Percentiles rank a stretch among this genome's conserved stretches.
Conservation (phyloP, 192 early-diverging fungal species). For the Coemansia sp. region DNA sequence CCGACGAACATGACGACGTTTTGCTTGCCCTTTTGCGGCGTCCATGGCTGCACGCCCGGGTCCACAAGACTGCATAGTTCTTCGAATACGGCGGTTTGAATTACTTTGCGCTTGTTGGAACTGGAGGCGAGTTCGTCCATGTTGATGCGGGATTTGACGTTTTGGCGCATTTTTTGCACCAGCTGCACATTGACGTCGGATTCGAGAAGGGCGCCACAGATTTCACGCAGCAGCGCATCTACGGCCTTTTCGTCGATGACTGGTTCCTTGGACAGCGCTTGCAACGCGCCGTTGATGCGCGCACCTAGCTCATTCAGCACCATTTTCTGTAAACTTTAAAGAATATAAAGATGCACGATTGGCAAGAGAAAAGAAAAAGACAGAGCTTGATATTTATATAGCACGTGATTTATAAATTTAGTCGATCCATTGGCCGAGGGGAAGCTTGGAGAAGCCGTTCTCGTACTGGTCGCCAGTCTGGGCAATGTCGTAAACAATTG, state of each 20-base stretch:
- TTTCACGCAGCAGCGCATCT: constrained; percentile 79
- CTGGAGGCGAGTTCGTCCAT: constrained; percentile 80
- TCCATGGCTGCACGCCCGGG: constrained; percentile 82
- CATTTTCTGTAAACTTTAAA: neutral
- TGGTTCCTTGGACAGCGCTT: constrained; percentile 73
- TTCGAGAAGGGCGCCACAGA: constrained; percentile 83
- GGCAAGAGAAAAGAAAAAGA: neutral
- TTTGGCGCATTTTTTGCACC: constrained; percentile 77
- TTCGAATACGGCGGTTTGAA: constrained; percentile 89
- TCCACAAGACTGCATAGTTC: constrained; percentile 85
- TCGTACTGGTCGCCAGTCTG: constrained; percentile 19
- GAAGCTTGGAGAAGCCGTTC: constrained; percentile 28
- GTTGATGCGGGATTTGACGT: constrained; percentile 80
- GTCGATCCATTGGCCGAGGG: constrained; percentile 50
- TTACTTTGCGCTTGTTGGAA: constrained; percentile 80
- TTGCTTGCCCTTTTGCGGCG: constrained; percentile 76
- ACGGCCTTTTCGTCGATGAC: constrained; percentile 88
- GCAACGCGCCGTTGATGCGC: constrained; percentile 81
- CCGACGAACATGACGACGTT: constrained; percentile 98
- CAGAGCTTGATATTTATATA: neutral
- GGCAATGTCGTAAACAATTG: constrained; percentile 51
- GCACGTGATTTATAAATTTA: constrained; percentile 3
- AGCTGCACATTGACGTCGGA: constrained; percentile 90
- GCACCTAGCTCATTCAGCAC: constrained; percentile 89
- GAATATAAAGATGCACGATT: constrained; percentile 48